Base-by-base conservation (phyloP, 108 stramenopile genomes). In the Pseudonitzschia multiseries region DNA sequence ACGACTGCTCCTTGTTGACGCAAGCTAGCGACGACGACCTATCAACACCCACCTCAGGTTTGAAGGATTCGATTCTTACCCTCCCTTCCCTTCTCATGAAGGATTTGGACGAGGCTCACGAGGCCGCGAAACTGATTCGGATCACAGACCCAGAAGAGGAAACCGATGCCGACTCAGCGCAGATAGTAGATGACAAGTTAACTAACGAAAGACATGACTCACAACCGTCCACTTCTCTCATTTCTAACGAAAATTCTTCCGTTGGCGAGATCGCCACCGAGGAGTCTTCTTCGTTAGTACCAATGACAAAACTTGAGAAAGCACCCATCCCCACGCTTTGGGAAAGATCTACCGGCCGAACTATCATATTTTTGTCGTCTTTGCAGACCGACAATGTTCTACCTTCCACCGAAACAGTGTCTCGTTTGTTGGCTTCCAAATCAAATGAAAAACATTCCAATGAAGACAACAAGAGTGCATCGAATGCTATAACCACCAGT, bases 91-190 rank as follows among this genome's bases (percentile, higher is more conserved):
- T 18, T 43, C 73, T 79, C 8, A 46, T 79, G 62, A 79, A 79
- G 64, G 79, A 79, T 26, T 36, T 79, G 9, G 79, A 79, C 46
- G 79, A 79, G 52, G 79, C 79, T 53, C 79, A 74, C 41, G 79
- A 68, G 24, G 79, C 79, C 24, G 79, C 79, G 28, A 43, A 59
- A 61, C 65, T 78, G 20, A 64, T 66, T 31, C 68, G 36, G 18
- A 48, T 68, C 32, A 22, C 65, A 17, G 66, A 71, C 33, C 24
- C 26, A 3, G 61, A 62, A 33, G 61, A 33, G n/a, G 31, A 6
- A 36, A 40, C 12, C 36, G 36, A n/a, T 62, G 6, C 24, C 22
- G 54, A 12, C 9, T 2, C 22, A 56, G 20, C 24, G 54, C 26
- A 10, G 43, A 28, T 29, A 2, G 59, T 20, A 44, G 67, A 61